A percentile compares a stretch with the other conserved stretches of the same genome.
Evolutionary conservation across 176 grass and related monocot species (phyloP).

Genomic region (Guadua angustifolia): DNA sequence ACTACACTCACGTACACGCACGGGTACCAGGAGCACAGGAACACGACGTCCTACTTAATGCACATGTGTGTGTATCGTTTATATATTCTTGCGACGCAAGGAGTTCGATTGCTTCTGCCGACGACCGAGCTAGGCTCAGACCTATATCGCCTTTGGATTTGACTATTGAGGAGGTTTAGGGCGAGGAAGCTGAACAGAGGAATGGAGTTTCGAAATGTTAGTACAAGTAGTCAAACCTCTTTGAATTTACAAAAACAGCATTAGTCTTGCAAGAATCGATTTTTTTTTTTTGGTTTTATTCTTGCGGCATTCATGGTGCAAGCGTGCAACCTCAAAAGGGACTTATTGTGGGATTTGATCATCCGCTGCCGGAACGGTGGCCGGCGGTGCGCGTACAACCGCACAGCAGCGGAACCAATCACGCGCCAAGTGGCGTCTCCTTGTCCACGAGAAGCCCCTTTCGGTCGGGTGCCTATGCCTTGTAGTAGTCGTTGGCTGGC

Average conservation of each 20-base stretch:
- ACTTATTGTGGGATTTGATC: background rate
- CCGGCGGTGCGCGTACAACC: background rate
- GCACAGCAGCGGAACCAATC: background rate
- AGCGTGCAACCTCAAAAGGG: background rate
- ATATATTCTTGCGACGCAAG: too few relatives aligned
- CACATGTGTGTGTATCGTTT: too few relatives aligned
- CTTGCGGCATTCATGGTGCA: background rate
- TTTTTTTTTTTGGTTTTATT: background rate
- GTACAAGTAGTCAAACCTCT: too few relatives aligned
- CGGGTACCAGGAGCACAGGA: too few relatives aligned
- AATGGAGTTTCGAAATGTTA: too few relatives aligned
- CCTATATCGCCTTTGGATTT: too few relatives aligned
- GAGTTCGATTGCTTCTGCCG: too few relatives aligned
- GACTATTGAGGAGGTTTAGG: too few relatives aligned
- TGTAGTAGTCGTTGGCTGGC: background rate
- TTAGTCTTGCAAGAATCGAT: background rate
- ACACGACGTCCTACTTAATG: too few relatives aligned
- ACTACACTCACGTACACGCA: too few relatives aligned
- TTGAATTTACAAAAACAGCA: background rate
- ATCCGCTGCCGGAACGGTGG: background rate
- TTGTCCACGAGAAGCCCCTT: slow-evolving; percentile 32
- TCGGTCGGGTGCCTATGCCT: background rate
- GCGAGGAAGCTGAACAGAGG: too few relatives aligned
- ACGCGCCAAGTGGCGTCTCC: slow-evolving; percentile 28
- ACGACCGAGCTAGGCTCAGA: too few relatives aligned